Percentiles rank a stretch among this genome's conserved stretches.
phyloP scores from a whole-genome alignment of 2,329 filamentous ascomycete species.

The Ascochyta lentis region DNA sequence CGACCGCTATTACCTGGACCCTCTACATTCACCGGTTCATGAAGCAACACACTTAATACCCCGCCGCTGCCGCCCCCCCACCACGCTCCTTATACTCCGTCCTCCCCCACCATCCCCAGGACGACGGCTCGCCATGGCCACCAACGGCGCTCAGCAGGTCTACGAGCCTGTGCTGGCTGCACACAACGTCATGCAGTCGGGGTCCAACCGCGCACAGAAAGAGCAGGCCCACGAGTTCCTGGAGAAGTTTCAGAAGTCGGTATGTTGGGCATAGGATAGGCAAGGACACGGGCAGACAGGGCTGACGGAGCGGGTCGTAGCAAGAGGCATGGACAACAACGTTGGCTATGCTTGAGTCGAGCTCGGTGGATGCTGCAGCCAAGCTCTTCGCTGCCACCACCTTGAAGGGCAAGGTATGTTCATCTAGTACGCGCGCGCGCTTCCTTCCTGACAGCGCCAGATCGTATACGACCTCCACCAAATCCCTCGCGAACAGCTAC shows the following conservation, averaged over 20 bases:
- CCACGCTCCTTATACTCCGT: slow-evolving; percentile 21
- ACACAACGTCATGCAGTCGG: slow-evolving; percentile 87
- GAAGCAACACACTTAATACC: slow-evolving; percentile 33
- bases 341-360: slow-evolving; percentile 82
- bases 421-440: background rate
- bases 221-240: slow-evolving; percentile 89
- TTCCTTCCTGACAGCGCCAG: slow-evolving; percentile 57
- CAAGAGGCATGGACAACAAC: slow-evolving; percentile 90
- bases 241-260: slow-evolving; percentile 97
- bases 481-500: slow-evolving; percentile 76
- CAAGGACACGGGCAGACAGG: slow-evolving; percentile 19
- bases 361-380: slow-evolving; percentile 77
- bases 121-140: slow-evolving; percentile 65
- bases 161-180: slow-evolving; percentile 88
- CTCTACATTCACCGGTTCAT: slow-evolving; percentile 25
- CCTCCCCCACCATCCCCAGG: slow-evolving; percentile 27
- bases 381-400: slow-evolving; percentile 97
- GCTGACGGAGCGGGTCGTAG: slow-evolving; percentile 56
- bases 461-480: slow-evolving; percentile 96
- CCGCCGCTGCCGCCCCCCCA: slow-evolving; percentile 34
- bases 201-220: slow-evolving; percentile 81
- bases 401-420: slow-evolving; percentile 90
- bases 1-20: slow-evolving; percentile 8
- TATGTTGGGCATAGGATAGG: slow-evolving; percentile 56
- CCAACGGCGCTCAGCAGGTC: slow-evolving; percentile 69